Conservation (phyloP, 2,329 filamentous ascomycete species). For the Aspergillus sojae region DNA sequence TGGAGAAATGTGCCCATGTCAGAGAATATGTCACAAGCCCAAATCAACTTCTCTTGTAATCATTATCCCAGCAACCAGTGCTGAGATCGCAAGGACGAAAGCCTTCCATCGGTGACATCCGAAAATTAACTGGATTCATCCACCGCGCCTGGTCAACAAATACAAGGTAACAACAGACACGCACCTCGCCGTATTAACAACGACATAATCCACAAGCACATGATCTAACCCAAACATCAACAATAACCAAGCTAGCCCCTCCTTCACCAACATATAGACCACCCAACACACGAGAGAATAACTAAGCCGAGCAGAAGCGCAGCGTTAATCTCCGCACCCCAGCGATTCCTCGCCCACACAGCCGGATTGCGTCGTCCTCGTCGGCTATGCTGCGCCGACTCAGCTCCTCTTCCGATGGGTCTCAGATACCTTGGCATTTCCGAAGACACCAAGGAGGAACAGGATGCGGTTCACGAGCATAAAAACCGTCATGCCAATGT, state of each 20-base stretch:
- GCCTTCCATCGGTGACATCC: not conserved
- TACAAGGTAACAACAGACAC: not conserved
- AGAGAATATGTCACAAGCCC: not conserved
- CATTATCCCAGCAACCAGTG: not conserved
- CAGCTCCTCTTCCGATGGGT: constrained; percentile 42
- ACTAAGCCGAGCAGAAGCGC: not conserved
- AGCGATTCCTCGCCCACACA: not conserved
- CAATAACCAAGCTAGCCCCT: not conserved
- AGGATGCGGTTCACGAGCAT: constrained; percentile 59
- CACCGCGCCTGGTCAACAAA: not conserved
- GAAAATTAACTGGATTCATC: not conserved
- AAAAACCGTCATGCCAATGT: constrained; percentile 66
- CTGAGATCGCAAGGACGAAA: not conserved
- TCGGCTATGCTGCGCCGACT: constrained; percentile 1
- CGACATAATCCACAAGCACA: not conserved
- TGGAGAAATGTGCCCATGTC: not conserved
- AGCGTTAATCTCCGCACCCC: not conserved
- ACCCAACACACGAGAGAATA: not conserved
- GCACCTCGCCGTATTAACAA: not conserved
- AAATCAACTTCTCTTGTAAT: not conserved
- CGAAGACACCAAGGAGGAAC: constrained; percentile 65
- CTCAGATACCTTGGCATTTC: constrained; percentile 38
- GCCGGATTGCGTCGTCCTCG: not conserved
- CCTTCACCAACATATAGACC: not conserved
- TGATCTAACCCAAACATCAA: not conserved